A percentile compares a stretch with the other conserved stretches of the same genome.
phyloP scores from a whole-genome alignment of 352 stramenopile species.

The Achlya hypogyna region DNA sequence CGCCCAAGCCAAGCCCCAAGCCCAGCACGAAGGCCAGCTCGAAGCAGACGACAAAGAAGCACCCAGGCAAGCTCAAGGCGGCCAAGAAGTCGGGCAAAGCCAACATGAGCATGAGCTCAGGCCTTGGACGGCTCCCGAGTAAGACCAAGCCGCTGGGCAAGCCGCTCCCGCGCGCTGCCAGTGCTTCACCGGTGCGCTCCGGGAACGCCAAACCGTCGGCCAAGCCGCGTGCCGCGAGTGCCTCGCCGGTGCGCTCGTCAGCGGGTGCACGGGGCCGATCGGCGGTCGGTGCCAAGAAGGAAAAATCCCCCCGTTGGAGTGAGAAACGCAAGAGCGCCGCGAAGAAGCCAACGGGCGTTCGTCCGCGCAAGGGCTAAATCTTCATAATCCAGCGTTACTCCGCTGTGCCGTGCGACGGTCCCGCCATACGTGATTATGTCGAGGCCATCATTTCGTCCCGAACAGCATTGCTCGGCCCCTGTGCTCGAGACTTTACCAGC shows the following conservation, averaged over 20 bases:
- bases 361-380: slow-evolving; percentile 4
- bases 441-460: too few relatives aligned
- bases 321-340: slow-evolving; percentile 1
- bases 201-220: not conserved
- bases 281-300: not conserved
- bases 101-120: slow-evolving; percentile 9
- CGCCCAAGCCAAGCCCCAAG: not conserved
- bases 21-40: not conserved
- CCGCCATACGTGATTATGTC: too few relatives aligned
- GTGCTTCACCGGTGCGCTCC: too few relatives aligned
- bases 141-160: slow-evolving; percentile 9
- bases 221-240: not conserved
- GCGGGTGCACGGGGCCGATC: too few relatives aligned
- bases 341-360: not conserved
- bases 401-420: too few relatives aligned
- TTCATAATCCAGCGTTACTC: not conserved
- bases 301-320: slow-evolving; percentile 7
- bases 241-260: too few relatives aligned
- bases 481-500: too few relatives aligned
- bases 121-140: not conserved
- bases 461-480: too few relatives aligned
- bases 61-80: not conserved
- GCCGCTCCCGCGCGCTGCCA: too few relatives aligned
- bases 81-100: slow-evolving; percentile 4
- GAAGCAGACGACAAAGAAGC: slow-evolving; percentile 5